Evolutionary conservation across 768 basidiomycete species (phyloP).

Genomic region (Tulasnella sp.): DNA sequence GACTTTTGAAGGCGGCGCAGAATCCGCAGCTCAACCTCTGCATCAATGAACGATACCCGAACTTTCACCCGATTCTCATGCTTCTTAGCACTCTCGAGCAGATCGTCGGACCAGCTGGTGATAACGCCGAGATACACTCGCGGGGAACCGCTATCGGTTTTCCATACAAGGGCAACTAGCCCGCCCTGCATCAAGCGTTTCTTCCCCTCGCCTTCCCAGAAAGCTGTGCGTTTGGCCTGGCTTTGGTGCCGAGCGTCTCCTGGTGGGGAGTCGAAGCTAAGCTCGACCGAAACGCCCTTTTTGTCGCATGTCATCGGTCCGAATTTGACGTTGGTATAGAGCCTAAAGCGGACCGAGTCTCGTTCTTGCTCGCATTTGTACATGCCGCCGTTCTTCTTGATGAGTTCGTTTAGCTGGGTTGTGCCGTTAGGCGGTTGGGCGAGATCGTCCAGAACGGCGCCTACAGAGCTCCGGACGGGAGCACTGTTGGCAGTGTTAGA

Average conservation of each 20-base stretch:
- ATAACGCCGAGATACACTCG: constrained; percentile 54
- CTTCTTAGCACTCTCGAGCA: constrained; percentile 46
- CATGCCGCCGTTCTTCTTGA: constrained; percentile 34
- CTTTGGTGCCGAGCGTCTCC: constrained; percentile 49
- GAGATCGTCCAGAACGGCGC: constrained; percentile 50
- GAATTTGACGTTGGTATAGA: constrained; percentile 32
- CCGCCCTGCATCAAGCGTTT: constrained; percentile 60
- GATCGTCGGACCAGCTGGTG: constrained; percentile 45
- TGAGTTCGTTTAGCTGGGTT: constrained; percentile 27
- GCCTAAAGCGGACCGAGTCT: constrained; percentile 32
- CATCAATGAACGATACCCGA: constrained; percentile 61
- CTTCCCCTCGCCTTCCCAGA: constrained; percentile 60
- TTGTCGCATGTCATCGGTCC: constrained; percentile 33
- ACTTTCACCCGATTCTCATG: constrained; percentile 43
- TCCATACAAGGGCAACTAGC: constrained; percentile 52
- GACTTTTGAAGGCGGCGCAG: constrained; percentile 15
- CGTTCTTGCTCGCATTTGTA: constrained; percentile 30
- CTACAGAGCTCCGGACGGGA: constrained; percentile 51
- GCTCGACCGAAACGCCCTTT: constrained; percentile 50
- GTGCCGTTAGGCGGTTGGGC: constrained; percentile 7
- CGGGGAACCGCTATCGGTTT: background rate
- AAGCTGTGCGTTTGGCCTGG: constrained; percentile 45
- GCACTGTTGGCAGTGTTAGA: constrained; percentile 42
- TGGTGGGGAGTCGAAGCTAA: constrained; percentile 54
- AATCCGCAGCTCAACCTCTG: constrained; percentile 50